Evolutionary conservation across 148 eudicot species (phyloP), one percentile per base, ranked within the genome.

Genomic region (Camellia japonica): DNA sequence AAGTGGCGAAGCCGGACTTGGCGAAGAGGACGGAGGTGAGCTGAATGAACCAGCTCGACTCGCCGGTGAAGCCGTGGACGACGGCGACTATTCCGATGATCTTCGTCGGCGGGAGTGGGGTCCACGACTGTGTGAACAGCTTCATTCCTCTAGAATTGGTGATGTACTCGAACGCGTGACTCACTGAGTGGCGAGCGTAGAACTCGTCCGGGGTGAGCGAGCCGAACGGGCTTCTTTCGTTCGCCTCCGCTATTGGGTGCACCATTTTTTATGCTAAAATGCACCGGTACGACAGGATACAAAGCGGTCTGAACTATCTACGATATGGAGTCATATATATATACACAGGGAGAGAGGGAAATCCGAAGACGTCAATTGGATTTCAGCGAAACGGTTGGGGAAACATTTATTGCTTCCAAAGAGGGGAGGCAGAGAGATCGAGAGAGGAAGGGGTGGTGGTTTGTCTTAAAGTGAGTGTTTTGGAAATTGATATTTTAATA

Each of bases 61-160:
- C 99, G 76, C 99, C 98, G 60, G 99, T 93, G 95, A 78, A 96
- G 79, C 99, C 99, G 75, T 96, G 99, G 43, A 96, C 94, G 68
- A 90, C 86, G 80, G 89, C 88, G 72, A 96, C 80, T 12, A 83
- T 68, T 70, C 88, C 96, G 4, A 74, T 18, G 75, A 82, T 61
- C 5, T 83, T 62, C 19, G 81, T 16, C 0, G 82, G 84, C 0
- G 82, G 81, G 3, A 83, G 85, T 10, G 99, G 99, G 82, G 83
- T 63, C 99, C 99, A 96, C 84, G 80, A 89, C 55, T 96, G 99
- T 30, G 98, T 93, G 89, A 92, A 96, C 79, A 96, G 97, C 79
- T 88, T 90, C 72, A 96, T 85, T 16, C 92, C 94, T 1, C 90
- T 85, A 0, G 94, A 68, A 83, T 90, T 87, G 60, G 99, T 92